Evolutionary conservation across 257 asterid genomes (phyloP).

Genomic region (Solanum sitiens): DNA sequence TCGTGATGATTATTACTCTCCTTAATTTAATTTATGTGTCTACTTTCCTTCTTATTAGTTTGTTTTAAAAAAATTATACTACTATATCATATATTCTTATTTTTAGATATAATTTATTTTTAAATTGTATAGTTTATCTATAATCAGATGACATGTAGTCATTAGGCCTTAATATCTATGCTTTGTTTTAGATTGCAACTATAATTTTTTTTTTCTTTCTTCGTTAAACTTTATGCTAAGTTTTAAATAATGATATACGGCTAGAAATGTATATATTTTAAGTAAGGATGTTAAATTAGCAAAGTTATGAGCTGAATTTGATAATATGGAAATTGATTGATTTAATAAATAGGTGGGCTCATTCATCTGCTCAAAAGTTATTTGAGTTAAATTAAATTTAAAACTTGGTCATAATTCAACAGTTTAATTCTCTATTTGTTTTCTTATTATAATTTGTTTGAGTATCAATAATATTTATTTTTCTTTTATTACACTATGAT

Average conservation of each 20-base stretch:
- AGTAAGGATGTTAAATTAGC: neutral
- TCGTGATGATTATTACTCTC: neutral
- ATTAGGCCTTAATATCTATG: neutral
- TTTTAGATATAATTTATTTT: neutral
- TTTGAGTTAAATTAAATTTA: neutral
- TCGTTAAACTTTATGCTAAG: neutral
- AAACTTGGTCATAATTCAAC: no score
- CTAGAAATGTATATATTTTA: neutral
- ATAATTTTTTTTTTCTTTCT: neutral
- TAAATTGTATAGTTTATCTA: neutral
- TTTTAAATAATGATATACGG: neutral
- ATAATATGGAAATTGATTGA: neutral
- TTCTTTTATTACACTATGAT: neutral
- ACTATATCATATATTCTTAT: neutral
- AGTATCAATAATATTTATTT: neutral
- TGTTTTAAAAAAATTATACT: neutral
- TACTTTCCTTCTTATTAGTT: neutral
- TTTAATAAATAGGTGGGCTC: neutral
- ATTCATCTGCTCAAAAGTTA: neutral
- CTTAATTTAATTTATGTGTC: neutral
- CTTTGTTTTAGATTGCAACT: neutral
- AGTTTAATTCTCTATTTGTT: neutral
- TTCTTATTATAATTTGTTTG: neutral
- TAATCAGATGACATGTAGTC: neutral
- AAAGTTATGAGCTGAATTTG: neutral